Base-by-base conservation (phyloP, 768 basidiomycete genomes). In the Leccinum subtestaceum region DNA sequence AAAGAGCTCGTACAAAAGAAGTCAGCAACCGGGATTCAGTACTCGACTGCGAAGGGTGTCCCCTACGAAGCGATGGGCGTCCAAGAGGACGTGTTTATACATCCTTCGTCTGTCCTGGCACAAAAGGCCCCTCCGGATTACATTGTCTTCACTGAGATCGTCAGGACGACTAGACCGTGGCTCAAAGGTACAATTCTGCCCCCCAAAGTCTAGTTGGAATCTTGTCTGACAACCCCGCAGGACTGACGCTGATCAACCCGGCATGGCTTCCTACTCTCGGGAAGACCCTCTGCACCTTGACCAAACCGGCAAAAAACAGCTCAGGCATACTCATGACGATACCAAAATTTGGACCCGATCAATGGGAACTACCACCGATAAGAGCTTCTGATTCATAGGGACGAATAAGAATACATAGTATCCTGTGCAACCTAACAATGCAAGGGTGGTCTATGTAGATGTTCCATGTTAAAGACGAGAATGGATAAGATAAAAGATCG, bases 31-130 rank as follows among this genome's bases (percentile, higher is more conserved):
- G 91, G 89, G 5, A 75, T 80, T 47, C 87, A 92, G 64, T 91
- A 81, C 70, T 78, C 88, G 9, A 92, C 86, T 25, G 83, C 89
- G 0, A 87, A 85, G 66, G 89, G 89, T 8, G 84, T 98, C 17
- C 77, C 94, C 0, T 99, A 98, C 71, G 82, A 80, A 52, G 89
- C 94, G 1, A 67, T 94, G 53, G 89, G 91, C 1, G 79, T 96
- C 43, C 62, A 80, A 15, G 92, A 95, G 65, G 93, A 97, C 65
- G 93, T 96, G 2, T 98, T 84, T 74, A 87, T 98, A 56, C 95
- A 98, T 69, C 91, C 93, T 1, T 89, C 89, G 0, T 95, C 93
- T n/a, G 80, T 89, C 19, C 71, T 96, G 12, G 85, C 85, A 58
- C 81, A 82, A 64, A 60, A 63, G 6, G 61, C 86, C 11, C 93